Evolutionary conservation across 345 rosid species (phyloP).

Genomic region (Rhodamnia argentea): DNA sequence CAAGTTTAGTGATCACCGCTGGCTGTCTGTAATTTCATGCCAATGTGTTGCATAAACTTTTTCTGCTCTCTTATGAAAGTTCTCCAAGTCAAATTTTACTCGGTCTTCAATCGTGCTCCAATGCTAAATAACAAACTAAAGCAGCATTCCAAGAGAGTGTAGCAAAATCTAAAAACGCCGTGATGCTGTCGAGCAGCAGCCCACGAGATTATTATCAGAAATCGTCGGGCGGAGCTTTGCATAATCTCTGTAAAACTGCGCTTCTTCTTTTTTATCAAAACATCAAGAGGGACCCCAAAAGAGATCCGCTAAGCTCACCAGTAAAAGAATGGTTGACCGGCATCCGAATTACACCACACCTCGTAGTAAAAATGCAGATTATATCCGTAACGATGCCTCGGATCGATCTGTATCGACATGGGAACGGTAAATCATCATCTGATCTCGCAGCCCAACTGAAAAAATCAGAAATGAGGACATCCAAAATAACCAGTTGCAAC

Average conservation of each 20-base stretch:
- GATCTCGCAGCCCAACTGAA: neutral
- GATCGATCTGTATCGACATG: constrained; percentile 14
- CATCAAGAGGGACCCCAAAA: neutral
- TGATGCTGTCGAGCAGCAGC: neutral
- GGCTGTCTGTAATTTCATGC: neutral
- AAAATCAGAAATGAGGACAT: neutral
- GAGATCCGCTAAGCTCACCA: constrained; percentile 5
- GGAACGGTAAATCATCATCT: neutral
- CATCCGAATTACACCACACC: constrained; percentile 16
- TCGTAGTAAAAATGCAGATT: constrained; percentile 21
- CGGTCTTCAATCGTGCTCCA: neutral
- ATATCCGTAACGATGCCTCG: constrained; percentile 24
- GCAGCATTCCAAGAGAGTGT: neutral
- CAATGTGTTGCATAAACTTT: neutral
- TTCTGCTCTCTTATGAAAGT: neutral
- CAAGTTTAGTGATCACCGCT: neutral
- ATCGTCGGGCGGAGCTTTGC: neutral
- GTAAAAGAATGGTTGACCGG: constrained; percentile 28
- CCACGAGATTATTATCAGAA: neutral
- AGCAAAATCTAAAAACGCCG: neutral
- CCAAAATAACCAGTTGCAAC: neutral
- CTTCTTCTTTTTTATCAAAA: neutral
- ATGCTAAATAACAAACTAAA: neutral
- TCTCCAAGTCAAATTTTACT: neutral
- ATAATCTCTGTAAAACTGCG: neutral